A percentile compares a stretch with the other conserved stretches of the same genome.
These are phyloP conservation scores for Aspergillus fumigatus DNA, from an alignment of 2,329 filamentous ascomycete species.

Conservation along the genomic window DNA sequence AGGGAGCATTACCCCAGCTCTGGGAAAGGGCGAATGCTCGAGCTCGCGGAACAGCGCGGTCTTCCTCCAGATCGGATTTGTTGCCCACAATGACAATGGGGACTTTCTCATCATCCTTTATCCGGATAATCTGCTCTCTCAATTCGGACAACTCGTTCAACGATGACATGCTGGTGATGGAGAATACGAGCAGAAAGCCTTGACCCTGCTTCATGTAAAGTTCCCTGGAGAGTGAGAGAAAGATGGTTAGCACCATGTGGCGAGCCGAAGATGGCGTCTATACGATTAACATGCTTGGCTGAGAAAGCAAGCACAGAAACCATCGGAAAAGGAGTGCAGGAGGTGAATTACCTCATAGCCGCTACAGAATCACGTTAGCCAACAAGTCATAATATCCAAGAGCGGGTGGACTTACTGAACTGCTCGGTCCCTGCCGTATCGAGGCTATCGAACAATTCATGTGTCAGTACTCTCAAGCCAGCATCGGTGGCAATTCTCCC, in stretches of 20 bases:
- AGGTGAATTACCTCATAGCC: constrained; percentile 51
- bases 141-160: constrained; percentile 75
- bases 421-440: constrained; percentile 91
- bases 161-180: constrained; percentile 81
- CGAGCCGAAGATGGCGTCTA: not conserved
- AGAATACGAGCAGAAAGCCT: constrained; percentile 87
- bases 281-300: not conserved
- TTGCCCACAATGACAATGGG: constrained; percentile 90
- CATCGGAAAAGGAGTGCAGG: not conserved
- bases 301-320: not conserved
- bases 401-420: constrained; percentile 64
- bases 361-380: constrained; percentile 34
- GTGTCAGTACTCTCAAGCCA: not conserved
- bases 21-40: constrained; percentile 82
- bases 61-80: constrained; percentile 85
- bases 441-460: constrained; percentile 49
- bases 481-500: not conserved
- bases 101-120: constrained; percentile 81
- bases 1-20: constrained; percentile 78
- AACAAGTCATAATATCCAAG: not conserved
- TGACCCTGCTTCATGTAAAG: constrained; percentile 92
- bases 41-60: constrained; percentile 70
- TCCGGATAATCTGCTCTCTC: constrained; percentile 83
- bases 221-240: constrained; percentile 49
- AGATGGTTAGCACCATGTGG: not conserved